These are phyloP conservation scores for Zanthoxylum bungeanum DNA, from an alignment of 345 rosid genomes.

Conservation along the genomic window DNA sequence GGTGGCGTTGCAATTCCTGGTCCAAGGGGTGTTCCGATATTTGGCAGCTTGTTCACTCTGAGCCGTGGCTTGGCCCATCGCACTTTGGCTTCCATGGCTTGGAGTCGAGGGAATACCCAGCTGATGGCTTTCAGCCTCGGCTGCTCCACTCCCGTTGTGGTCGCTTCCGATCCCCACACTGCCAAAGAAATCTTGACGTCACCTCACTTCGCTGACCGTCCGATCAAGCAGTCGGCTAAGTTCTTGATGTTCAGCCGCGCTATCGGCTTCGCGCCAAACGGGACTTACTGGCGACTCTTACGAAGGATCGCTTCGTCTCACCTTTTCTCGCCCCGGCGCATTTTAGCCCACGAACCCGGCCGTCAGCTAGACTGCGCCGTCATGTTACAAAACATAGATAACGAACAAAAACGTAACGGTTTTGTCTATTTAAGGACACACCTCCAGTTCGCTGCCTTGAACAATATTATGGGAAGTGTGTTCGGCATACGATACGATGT, in stretches of 20 bases:
- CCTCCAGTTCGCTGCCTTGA: slow-evolving; percentile 72
- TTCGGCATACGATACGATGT: slow-evolving; percentile 65
- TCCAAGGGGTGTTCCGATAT: slow-evolving; percentile 62
- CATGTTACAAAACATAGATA: slow-evolving; percentile 40
- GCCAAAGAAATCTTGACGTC: slow-evolving; percentile 78
- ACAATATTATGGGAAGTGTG: slow-evolving; percentile 84
- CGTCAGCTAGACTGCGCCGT: slow-evolving; percentile 51
- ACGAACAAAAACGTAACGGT: slow-evolving; percentile 41
- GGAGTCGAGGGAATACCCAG: slow-evolving; percentile 32
- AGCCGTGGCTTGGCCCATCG: slow-evolving; percentile 74
- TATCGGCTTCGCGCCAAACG: slow-evolving; percentile 90
- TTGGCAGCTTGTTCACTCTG: slow-evolving; percentile 71
- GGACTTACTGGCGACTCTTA: slow-evolving; percentile 78
- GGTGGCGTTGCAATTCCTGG: slow-evolving; percentile 61
- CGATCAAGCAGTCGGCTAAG: slow-evolving; percentile 75
- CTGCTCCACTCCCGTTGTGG: slow-evolving; percentile 62
- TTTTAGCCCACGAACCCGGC: slow-evolving; percentile 54
- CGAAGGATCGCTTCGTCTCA: slow-evolving; percentile 75
- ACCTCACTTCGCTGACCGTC: slow-evolving; percentile 73
- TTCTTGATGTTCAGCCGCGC: slow-evolving; percentile 83
- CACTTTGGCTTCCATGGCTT: slow-evolving; percentile 59
- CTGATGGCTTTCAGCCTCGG: slow-evolving; percentile 94
- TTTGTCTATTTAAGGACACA: slow-evolving; percentile 52
- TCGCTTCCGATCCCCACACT: slow-evolving; percentile 60
- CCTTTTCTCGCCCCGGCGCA: slow-evolving; percentile 66